Conservation (phyloP, 352 stramenopile genomes). For the Globisporangium orthogonon region DNA sequence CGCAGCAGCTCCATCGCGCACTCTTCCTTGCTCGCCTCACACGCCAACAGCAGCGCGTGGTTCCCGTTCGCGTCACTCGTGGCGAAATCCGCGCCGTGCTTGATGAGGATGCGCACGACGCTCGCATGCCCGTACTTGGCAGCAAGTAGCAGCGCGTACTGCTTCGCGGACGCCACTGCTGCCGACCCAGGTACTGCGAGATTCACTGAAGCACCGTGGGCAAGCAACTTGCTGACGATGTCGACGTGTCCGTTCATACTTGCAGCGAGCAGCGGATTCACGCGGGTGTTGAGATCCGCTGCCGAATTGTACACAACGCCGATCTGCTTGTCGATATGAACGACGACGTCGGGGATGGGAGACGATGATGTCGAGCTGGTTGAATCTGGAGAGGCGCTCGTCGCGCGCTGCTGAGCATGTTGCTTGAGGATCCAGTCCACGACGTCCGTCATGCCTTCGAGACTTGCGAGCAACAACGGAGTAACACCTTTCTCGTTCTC, state of each 20-base stretch:
- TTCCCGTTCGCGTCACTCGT: constrained; percentile 35
- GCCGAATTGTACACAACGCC: constrained; percentile 70
- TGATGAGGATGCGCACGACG: constrained; percentile 73
- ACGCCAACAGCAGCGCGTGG: constrained; percentile 52
- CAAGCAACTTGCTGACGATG: constrained; percentile 41
- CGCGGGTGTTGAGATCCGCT: constrained; percentile 48
- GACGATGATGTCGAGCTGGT: no score
- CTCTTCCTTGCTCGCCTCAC: constrained; percentile 41
- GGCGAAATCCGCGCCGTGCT: constrained; percentile 25
- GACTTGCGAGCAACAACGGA: constrained; percentile 56
- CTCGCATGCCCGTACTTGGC: constrained; percentile 89
- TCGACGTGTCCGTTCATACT: constrained; percentile 69
- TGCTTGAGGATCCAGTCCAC: constrained; percentile 31
- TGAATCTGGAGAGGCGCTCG: background rate
- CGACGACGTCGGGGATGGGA: background rate
- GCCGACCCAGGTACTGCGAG: constrained; percentile 9
- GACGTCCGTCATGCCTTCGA: constrained; percentile 52
- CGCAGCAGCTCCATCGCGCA: constrained; percentile 40
- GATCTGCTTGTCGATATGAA: constrained; percentile 37
- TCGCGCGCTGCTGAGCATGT: background rate
- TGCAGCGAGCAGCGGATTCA: constrained; percentile 52
- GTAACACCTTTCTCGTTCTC: constrained; percentile 70
- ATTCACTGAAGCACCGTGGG: constrained; percentile 22
- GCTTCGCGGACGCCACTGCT: constrained; percentile 12
- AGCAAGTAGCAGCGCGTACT: constrained; percentile 85